Evolutionary conservation across 1,284 basidiomycete species (phyloP).

Genomic region (Malassezia restricta): DNA sequence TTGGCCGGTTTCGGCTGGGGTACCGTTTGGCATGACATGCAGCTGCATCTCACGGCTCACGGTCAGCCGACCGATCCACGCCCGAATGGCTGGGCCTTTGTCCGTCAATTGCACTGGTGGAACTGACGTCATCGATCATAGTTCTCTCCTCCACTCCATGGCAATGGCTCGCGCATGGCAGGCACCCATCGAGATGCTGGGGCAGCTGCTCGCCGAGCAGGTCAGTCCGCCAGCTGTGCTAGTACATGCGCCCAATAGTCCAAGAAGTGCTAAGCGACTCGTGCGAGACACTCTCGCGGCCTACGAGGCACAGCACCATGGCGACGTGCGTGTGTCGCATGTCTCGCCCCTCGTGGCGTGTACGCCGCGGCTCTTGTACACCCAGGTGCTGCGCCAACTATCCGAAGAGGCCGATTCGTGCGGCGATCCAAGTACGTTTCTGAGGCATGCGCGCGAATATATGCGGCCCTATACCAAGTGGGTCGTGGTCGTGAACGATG

Average conservation of each 20-base stretch:
- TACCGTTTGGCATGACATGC: slow-evolving; percentile 11
- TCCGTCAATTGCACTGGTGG: background rate
- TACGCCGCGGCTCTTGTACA: slow-evolving; percentile 9
- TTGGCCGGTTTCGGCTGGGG: slow-evolving; percentile 9
- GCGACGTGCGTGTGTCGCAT: background rate
- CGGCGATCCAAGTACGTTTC: slow-evolving; percentile 5
- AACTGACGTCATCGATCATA: background rate
- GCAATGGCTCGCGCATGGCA: background rate
- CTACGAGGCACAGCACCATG: background rate
- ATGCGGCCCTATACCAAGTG: slow-evolving; percentile 5
- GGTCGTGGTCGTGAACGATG: slow-evolving; percentile 26
- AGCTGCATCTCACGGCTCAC: slow-evolving; percentile 11
- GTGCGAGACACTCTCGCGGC: background rate
- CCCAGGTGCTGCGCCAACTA: slow-evolving; percentile 7
- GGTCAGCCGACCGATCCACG: slow-evolving; percentile 15
- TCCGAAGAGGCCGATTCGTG: background rate
- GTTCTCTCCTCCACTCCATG: too few relatives aligned
- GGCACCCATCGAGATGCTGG: background rate
- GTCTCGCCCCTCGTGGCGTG: slow-evolving; percentile 6
- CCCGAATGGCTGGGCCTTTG: slow-evolving; percentile 5
- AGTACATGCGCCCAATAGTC: slow-evolving; percentile 3
- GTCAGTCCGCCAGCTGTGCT: slow-evolving; percentile 1
- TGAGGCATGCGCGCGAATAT: background rate
- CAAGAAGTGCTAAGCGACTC: background rate
- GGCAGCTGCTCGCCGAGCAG: background rate